Conservation (phyloP, 2,329 filamentous ascomycete species). For the Monosporascus sp. region DNA sequence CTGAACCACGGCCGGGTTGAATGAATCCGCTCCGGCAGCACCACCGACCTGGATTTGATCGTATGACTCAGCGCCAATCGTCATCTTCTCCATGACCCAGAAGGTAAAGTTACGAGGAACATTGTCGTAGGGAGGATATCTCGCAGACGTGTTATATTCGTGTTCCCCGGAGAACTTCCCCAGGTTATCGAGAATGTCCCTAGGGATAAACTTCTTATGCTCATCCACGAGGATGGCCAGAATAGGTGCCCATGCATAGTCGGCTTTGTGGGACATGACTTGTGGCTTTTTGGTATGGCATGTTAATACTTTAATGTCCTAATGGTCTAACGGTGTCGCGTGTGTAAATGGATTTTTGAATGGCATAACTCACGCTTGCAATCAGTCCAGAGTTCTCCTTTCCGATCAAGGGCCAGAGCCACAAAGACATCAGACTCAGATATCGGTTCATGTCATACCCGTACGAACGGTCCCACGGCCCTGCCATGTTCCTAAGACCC, state of each 20-base stretch:
- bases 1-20: constrained; percentile 56
- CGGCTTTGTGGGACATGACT: constrained; percentile 53
- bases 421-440: constrained; percentile 50
- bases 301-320: not conserved
- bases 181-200: constrained; percentile 34
- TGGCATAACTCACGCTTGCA: constrained; percentile 20
- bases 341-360: constrained; percentile 1
- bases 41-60: constrained; percentile 52
- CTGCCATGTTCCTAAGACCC: constrained; percentile 54
- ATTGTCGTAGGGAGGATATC: constrained; percentile 53
- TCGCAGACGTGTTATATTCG: constrained; percentile 45
- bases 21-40: constrained; percentile 44
- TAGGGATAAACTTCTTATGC: constrained; percentile 42
- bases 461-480: constrained; percentile 60
- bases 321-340: too few relatives aligned
- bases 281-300: constrained; percentile 30
- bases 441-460: constrained; percentile 61
- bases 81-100: constrained; percentile 51
- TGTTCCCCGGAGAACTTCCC: constrained; percentile 47
- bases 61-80: constrained; percentile 56
- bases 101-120: constrained; percentile 53
- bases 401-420: constrained; percentile 54
- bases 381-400: constrained; percentile 36
- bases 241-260: constrained; percentile 54
- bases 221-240: constrained; percentile 48